phyloP scores from a whole-genome alignment of 1,284 basidiomycete species.

The Pisolithus thermaeus region DNA sequence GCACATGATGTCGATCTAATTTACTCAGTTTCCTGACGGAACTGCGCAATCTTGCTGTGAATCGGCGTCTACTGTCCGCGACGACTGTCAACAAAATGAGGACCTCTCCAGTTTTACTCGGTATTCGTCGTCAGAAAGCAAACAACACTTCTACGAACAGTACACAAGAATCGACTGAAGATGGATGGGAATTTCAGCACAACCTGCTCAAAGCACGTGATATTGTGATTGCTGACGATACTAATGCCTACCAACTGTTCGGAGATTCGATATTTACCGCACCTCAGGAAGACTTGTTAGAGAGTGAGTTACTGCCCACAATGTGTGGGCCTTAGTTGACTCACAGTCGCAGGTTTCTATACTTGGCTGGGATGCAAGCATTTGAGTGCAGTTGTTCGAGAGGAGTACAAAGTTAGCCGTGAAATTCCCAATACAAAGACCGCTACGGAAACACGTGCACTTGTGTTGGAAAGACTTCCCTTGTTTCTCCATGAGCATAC shows the following conservation, averaged over 20 bases:
- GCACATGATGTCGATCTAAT: background rate
- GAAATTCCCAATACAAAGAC: conserved; percentile 47
- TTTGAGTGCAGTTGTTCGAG: conserved; percentile 68
- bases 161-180: conserved; percentile 51
- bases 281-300: conserved; percentile 86
- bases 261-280: conserved; percentile 74
- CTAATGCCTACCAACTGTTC: conserved; percentile 71
- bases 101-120: conserved; percentile 67
- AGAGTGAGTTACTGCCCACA: conserved; percentile 40
- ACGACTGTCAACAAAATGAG: conserved; percentile 63
- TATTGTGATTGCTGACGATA: conserved; percentile 79
- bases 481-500: conserved; percentile 90
- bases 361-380: conserved; percentile 59
- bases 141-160: conserved; percentile 32
- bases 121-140: conserved; percentile 40
- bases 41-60: conserved; percentile 80
- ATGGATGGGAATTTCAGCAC: conserved; percentile 61
- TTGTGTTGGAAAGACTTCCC: conserved; percentile 85
- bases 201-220: conserved; percentile 58
- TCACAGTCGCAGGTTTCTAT: conserved; percentile 52
- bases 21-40: conserved; percentile 77
- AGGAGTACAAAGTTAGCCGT: conserved; percentile 61
- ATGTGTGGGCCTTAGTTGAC: background rate
- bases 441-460: conserved; percentile 46
- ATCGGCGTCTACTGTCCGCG: conserved; percentile 54